Evolutionary conservation across 1,139 yeast species (phyloP), one percentile per base, ranked within the genome.

Genomic region (Kodamaea plutei): DNA sequence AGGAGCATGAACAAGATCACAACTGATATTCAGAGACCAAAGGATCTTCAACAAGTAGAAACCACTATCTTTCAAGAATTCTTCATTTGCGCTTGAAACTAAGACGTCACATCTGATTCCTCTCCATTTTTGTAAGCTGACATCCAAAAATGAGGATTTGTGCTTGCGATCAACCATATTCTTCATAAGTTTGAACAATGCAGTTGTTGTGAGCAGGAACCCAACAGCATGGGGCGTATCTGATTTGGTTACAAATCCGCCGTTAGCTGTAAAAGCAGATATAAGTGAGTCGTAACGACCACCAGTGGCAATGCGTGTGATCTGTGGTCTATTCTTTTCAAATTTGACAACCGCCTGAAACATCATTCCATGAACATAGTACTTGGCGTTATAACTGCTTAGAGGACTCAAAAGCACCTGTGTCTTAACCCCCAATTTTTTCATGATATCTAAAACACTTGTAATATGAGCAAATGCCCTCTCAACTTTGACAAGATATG

Each of bases 251-350:
- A 63, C 45, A 21, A 56, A 58, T 12, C 52, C 53, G 27, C 54
- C 74, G 0, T 87, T 73, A 9, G 23, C 24, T 3, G 30, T 15
- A 38, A 85, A 70, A 11, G 79, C 70, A 2, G 74, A 63, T 13
- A 88, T 73, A 41, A 89, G 64, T 14, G 67, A 61, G 48, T 91
- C 97, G 48, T 87, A 91, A 30, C 98, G 64, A 2, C 98, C 98
- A 27, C 98, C 98, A 1, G 94, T 91, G 8, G 93, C 93, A 25
- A 85, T 59, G 25, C 89, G 54, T 0, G 71, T 52, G 28, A 45
- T 55, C 13, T 59, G 49, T 11, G 23, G 12, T 29, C 67, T 53
- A 26, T 49, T 58, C 39, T 66, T 70, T 8, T 78, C 68, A 44
- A 54, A 42, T 36, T 83, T 83, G 44, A 76, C 73, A 1, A 87